Percentiles rank a stretch among this genome's conserved stretches.
These are phyloP conservation scores for Paramecium sonneborni DNA, from an alignment of 73 alveolate species.

Conservation along the genomic window DNA sequence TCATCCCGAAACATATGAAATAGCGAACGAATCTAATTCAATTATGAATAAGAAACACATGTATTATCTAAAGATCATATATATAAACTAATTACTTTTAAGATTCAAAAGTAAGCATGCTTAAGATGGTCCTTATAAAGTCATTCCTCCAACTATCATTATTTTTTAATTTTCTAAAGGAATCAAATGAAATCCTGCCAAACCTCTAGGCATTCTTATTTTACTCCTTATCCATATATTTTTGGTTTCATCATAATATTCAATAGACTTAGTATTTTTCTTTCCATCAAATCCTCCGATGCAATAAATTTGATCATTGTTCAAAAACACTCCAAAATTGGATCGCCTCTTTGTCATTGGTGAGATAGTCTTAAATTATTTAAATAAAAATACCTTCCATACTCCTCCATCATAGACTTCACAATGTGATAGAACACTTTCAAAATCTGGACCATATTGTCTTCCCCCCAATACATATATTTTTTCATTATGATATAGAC, in stretches of 20 bases:
- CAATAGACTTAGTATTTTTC: background rate
- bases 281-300: conserved; percentile 34
- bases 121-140: conserved; percentile 29
- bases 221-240: conserved; percentile 3
- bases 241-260: background rate
- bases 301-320: background rate
- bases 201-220: background rate
- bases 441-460: conserved; percentile 33
- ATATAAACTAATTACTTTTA: background rate
- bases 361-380: background rate
- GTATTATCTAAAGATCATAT: background rate
- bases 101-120: conserved; percentile 3
- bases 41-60: background rate
- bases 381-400: background rate
- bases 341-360: background rate
- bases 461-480: background rate
- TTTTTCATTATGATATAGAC: background rate
- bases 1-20: conserved; percentile 12
- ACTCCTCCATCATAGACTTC: background rate
- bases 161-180: background rate
- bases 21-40: background rate
- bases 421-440: background rate
- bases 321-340: background rate
- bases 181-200: conserved; percentile 32
- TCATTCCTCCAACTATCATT: conserved; percentile 44